phyloP scores from a whole-genome alignment of 2,329 filamentous ascomycete genomes.

The Fusarium clavum region DNA sequence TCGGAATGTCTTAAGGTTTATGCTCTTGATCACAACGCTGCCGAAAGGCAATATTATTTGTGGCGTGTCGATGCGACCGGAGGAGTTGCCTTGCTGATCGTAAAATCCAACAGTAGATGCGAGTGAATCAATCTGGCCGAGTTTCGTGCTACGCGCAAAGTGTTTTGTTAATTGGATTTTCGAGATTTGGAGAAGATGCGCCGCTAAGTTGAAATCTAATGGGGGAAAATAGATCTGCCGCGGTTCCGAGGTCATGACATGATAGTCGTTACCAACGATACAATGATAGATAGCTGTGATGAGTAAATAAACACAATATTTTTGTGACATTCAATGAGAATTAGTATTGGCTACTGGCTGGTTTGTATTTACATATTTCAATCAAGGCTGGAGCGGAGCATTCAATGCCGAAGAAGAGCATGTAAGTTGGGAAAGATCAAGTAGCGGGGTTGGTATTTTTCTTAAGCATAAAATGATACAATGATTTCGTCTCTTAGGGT shows the following conservation, averaged over 20 bases:
- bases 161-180: constrained; percentile 19
- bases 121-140: constrained; percentile 1
- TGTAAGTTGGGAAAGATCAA: neutral
- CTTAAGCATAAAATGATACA: neutral
- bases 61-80: neutral
- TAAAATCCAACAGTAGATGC: constrained; percentile 3
- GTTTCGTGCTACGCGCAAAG: neutral
- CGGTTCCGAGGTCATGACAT: constrained; percentile 24
- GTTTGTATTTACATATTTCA: no score
- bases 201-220: neutral
- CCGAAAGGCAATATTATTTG: neutral
- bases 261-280: neutral
- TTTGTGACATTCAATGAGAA: no score
- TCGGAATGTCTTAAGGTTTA: neutral
- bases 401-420: neutral
- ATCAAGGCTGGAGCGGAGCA: no score
- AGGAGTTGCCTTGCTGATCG: constrained; percentile 1
- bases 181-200: constrained; percentile 23
- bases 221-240: constrained; percentile 48
- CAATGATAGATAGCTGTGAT: no score
- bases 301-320: no score
- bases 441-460: neutral
- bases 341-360: no score
- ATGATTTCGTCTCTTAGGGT: neutral
- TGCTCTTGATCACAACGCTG: neutral